Evolutionary conservation across 108 stramenopile genomes (phyloP).

Genomic region (Nitzschia putrida): DNA sequence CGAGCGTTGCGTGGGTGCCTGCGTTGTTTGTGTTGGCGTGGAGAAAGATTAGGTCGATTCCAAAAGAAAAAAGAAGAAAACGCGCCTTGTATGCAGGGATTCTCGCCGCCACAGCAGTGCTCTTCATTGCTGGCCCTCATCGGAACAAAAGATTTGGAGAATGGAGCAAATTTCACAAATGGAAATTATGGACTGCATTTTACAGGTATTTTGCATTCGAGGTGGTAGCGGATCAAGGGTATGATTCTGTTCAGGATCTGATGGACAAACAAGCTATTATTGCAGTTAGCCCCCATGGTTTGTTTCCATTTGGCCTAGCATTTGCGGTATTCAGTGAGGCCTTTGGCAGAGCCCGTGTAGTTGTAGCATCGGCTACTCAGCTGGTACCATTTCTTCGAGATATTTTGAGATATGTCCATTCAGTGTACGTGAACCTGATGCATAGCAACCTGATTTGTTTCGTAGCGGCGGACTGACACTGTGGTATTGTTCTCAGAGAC

Average conservation of each 20-base stretch:
- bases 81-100: constrained; percentile 39
- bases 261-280: constrained; percentile 66
- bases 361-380: constrained; percentile 80
- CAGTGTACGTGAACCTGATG: constrained; percentile 14
- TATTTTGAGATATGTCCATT: constrained; percentile 62
- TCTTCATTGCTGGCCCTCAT: constrained; percentile 67
- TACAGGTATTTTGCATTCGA: constrained; percentile 73
- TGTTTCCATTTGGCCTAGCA: constrained; percentile 90
- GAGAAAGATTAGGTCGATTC: constrained; percentile 24
- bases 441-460: no score
- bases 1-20: constrained; percentile 54
- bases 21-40: constrained; percentile 29
- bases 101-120: constrained; percentile 19
- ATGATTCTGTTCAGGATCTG: constrained; percentile 30
- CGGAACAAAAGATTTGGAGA: constrained; percentile 53
- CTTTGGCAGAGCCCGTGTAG: constrained; percentile 76
- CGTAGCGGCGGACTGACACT: not conserved
- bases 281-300: constrained; percentile 89
- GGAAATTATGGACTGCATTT: constrained; percentile 84
- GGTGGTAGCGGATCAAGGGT: constrained; percentile 56
- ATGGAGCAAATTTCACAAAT: constrained; percentile 50
- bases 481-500: constrained; percentile 38
- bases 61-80: constrained; percentile 19
- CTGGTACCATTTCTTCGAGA: constrained; percentile 77
- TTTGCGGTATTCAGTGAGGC: constrained; percentile 63